A percentile compares a stretch with the other conserved stretches of the same genome.
These are phyloP conservation scores for Saccharomycopsis javanensis DNA, from an alignment of 805 yeast genomes.

Conservation along the genomic window DNA sequence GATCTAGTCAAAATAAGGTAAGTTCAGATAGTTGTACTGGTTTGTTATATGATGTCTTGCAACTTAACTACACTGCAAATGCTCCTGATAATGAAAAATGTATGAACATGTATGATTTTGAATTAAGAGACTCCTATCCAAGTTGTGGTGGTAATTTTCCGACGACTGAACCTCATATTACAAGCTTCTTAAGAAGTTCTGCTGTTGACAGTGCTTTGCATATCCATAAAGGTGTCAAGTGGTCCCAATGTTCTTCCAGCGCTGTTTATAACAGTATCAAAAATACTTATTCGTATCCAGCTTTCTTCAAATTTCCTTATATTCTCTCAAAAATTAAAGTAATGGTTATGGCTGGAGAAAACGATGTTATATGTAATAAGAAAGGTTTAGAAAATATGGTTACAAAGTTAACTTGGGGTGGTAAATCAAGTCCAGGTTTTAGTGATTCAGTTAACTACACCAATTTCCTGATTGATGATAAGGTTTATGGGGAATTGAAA, in stretches of 20 bases:
- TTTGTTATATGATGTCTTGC: slow-evolving; percentile 6
- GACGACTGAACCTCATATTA: slow-evolving; percentile 40
- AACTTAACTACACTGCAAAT: slow-evolving; percentile 6
- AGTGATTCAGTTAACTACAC: background rate
- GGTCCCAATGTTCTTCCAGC: slow-evolving; percentile 68
- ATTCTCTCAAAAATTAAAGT: slow-evolving; percentile 55
- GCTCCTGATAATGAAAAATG: slow-evolving; percentile 38
- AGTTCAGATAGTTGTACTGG: slow-evolving; percentile 3
- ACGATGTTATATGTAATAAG: slow-evolving; percentile 82
- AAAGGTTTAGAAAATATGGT: slow-evolving; percentile 64
- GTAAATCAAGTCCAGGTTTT: slow-evolving; percentile 11
- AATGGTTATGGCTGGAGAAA: slow-evolving; percentile 74
- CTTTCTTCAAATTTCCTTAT: slow-evolving; percentile 31
- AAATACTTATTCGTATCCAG: slow-evolving; percentile 45
- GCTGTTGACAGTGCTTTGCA: slow-evolving; percentile 47
- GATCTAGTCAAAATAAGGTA: slow-evolving; percentile 9
- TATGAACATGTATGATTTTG: slow-evolving; percentile 73
- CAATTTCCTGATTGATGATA: slow-evolving; percentile 11
- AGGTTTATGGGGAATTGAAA: slow-evolving; percentile 30
- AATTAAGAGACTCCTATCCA: slow-evolving; percentile 65
- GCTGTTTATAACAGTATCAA: slow-evolving; percentile 43
- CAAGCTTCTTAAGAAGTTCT: slow-evolving; percentile 40
- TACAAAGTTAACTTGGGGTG: slow-evolving; percentile 50
- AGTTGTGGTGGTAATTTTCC: slow-evolving; percentile 92
- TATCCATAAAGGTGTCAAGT: slow-evolving; percentile 33